Conservation (phyloP, 2,329 filamentous ascomycete species). For the Microdochium trichocladiopsis region DNA sequence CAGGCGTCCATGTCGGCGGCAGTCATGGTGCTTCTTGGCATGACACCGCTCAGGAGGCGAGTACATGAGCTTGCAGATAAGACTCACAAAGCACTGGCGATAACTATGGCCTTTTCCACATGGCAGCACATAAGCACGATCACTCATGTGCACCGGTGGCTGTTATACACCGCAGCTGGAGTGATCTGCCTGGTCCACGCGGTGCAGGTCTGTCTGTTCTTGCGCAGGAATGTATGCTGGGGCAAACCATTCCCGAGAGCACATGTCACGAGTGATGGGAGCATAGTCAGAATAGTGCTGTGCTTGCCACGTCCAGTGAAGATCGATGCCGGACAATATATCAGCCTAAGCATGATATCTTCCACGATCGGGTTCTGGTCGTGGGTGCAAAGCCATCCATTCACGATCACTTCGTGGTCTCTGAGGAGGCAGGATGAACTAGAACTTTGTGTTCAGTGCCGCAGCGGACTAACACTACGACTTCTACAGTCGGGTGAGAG, state of each 20-base stretch:
- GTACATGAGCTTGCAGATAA: not conserved
- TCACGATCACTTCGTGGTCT: not conserved
- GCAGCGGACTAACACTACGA: not conserved
- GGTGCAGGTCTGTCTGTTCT: not conserved
- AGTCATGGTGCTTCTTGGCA: not conserved
- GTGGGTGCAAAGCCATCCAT: not conserved
- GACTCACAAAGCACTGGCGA: too few relatives aligned
- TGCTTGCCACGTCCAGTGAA: not conserved
- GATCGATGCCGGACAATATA: not conserved
- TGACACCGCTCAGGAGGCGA: not conserved
- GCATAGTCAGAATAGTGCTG: not conserved
- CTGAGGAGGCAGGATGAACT: not conserved
- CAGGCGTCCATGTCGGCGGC: not conserved
- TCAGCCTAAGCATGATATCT: not conserved
- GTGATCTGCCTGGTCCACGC: not conserved
- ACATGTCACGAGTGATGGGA: not conserved
- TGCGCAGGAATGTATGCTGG: not conserved
- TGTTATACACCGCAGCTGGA: not conserved
- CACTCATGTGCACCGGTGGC: not conserved
- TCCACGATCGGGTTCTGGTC: not conserved
- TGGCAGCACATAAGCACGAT: not conserved
- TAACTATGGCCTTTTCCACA: not conserved
- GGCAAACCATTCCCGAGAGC: not conserved
- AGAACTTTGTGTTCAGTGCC: too few relatives aligned
- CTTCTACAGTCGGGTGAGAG: not conserved